Conservation (phyloP, 495 filamentous ascomycete genomes). For the Aspergillus hancockii region DNA sequence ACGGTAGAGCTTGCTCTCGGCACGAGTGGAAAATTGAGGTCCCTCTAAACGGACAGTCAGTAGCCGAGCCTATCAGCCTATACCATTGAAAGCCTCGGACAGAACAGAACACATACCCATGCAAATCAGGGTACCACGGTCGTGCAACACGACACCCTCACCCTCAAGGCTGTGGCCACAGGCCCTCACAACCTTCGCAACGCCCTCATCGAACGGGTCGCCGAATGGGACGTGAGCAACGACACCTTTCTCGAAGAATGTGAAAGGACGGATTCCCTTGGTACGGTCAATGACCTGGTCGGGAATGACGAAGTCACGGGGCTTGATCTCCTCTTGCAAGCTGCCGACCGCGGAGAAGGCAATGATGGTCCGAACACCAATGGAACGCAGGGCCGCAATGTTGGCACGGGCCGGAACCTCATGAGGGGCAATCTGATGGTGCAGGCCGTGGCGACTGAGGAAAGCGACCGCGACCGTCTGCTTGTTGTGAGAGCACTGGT, state of each 20-base stretch:
- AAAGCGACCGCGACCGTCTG: conserved; percentile 79
- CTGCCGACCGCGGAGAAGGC: conserved; percentile 95
- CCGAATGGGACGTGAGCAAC: conserved; percentile 95
- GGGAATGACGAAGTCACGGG: conserved; percentile 93
- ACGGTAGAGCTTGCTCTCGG: conserved; percentile 92
- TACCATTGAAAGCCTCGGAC: not conserved
- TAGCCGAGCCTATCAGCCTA: too few species aligned
- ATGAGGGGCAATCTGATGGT: conserved; percentile 89
- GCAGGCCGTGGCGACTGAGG: conserved; percentile 83
- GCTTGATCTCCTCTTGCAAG: conserved; percentile 85
- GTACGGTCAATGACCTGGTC: conserved; percentile 98
- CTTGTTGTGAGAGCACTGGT: conserved; percentile 60
- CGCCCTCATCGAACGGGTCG: conserved; percentile 83
- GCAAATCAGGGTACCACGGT: conserved; percentile 78
- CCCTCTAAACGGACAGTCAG: conserved; percentile 59
- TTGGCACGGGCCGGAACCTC: conserved; percentile 92
- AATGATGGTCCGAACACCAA: conserved; percentile 88
- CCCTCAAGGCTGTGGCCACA: conserved; percentile 78
- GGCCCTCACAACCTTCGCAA: conserved; percentile 66
- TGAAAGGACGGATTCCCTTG: conserved; percentile 88
- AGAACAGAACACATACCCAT: conserved; percentile 66
- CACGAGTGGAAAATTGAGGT: conserved; percentile 95
- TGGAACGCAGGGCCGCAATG: conserved; percentile 85
- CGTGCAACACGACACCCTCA: conserved; percentile 76
- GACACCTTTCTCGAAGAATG: conserved; percentile 91